Percentiles rank a stretch among this genome's conserved stretches.
These are phyloP conservation scores for Podila epicladia DNA, from an alignment of 192 early-diverging fungal genomes.

Conservation along the genomic window DNA sequence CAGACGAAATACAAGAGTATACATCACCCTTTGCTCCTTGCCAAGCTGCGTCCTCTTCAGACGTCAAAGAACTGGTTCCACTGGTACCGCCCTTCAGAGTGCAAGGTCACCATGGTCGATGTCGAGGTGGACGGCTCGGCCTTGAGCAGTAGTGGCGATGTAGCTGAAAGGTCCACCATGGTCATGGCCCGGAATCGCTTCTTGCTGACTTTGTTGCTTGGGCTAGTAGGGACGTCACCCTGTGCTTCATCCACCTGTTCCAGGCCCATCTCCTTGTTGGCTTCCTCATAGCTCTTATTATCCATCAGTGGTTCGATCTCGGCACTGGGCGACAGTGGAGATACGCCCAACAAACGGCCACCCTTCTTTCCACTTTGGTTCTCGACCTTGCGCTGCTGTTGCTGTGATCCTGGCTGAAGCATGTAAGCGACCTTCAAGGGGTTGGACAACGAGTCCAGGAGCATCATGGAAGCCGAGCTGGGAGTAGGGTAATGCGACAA, in stretches of 20 bases:
- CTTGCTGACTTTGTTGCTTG: not conserved
- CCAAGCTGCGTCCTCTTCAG: not conserved
- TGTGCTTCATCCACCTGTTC: constrained; percentile 1
- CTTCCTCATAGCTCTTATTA: not conserved
- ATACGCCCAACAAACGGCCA: not conserved
- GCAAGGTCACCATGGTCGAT: constrained; percentile 6
- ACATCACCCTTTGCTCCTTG: no score
- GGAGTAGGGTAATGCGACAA: not conserved
- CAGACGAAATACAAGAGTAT: no score
- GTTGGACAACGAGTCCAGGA: not conserved
- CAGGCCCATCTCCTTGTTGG: constrained; percentile 8
- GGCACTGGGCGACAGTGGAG: not conserved
- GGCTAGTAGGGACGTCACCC: not conserved
- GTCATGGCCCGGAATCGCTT: constrained; percentile 5
- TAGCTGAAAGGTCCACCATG: constrained; percentile 12
- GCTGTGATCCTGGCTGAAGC: not conserved
- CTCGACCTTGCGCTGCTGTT: not conserved
- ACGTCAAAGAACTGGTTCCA: constrained; percentile 7
- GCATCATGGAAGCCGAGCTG: not conserved
- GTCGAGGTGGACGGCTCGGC: constrained; percentile 1
- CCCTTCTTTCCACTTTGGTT: no score
- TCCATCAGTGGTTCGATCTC: not conserved
- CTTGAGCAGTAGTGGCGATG: not conserved
- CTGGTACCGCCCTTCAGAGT: constrained; percentile 12
- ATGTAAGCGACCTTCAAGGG: not conserved